Base-by-base conservation (phyloP, 306 rosid genomes). In the Spatholobus suberectus region DNA sequence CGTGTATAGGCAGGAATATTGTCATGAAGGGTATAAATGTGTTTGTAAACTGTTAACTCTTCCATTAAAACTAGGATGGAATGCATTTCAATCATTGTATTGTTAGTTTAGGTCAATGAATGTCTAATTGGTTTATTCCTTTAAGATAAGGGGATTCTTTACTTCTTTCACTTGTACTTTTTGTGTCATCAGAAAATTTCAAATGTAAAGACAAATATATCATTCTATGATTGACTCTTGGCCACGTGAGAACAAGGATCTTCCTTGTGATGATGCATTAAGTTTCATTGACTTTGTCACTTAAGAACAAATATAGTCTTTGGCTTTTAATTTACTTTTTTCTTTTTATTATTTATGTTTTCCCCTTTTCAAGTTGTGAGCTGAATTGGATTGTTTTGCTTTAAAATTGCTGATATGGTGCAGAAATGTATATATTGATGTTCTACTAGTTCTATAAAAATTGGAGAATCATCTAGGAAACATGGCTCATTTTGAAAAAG, bases 401-500 rank as follows among this genome's bases (percentile, higher is more conserved):
- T 49, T 81, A 20, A 35, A 55, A 54, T 85, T 58, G 13, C 8
- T 70, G 54, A 67, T 75, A 10, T 27, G 52, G 26, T 23, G 38
- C 59, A 43, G 9, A 72, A 38, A 49, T 55, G 32, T 54, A 46
- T 58, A 46, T 40, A 46, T 26, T 78, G 43, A 46, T 71, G 74
- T 52, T 72, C 51, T 70, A 57, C 46, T 66, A 24, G 55, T 72
- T 55, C 59, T 29, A 44, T 20, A 59, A 21, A 38, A n/a, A 40
- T 24, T 72, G 58, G 63, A 88, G 91, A 74, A 66, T 65, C 61
- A 57, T 73, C 51, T 3, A 57, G 77, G 70, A 72, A 82, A 87
- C 61, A 92, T 92, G 98, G 90, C 89, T 70, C 81, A 17, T 84
- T 66, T 68, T 63, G 94, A 88, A 17, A 90, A 84, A 76, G 95